Evolutionary conservation across 1,284 basidiomycete species (phyloP), one percentile per base, ranked within the genome.

Genomic region (Heterobasidion occidentale): DNA sequence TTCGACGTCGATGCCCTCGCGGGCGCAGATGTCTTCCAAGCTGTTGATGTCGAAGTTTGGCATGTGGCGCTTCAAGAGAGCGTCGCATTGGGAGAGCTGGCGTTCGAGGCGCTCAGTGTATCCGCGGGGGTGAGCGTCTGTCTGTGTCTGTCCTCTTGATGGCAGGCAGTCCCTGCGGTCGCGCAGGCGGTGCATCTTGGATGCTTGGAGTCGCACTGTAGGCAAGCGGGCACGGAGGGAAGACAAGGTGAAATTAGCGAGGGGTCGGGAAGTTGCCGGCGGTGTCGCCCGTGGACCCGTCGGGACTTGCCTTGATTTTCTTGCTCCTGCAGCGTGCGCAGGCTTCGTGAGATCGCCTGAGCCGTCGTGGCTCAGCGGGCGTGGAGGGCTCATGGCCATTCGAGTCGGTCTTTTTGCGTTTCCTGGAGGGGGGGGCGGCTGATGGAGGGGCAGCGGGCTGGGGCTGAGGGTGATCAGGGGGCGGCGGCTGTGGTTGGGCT

Each of bases 271-370:
- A 84, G 78, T 86, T 88, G 83, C 84, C 83, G 86, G 83, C 84
- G 86, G 85, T 81, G 78, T 80, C 78, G 78, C 79, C 87, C 27
- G 27, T 27, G 27, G 27, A 27, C 27, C 38, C 86, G 87, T 79
- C 84, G 82, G 83, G 78, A 87, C 86, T 84, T 87, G 85, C 90
- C 87, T 92, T 92, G 74, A 90, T 92, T 85, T 91, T 90, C 81
- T 92, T 91, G 74, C 84, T 87, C 79, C 90, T 86, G 78, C 90
- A 92, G 68, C 90, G 81, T 62, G 88, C 84, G 77, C 89, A 92
- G 61, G 89, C 89, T 73, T 92, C 90, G 75, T 92, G 89, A 64
- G 88, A 90, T 65, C 90, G 83, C 64, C 89, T 78, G 65, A 92
- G 79, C 58, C 89, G 81, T 65, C 89, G 80, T 52, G 88, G 86